Percentiles rank a stretch among this genome's conserved stretches.
Evolutionary conservation across 345 rosid genomes (phyloP).

Genomic region (Eucalyptus sp.): DNA sequence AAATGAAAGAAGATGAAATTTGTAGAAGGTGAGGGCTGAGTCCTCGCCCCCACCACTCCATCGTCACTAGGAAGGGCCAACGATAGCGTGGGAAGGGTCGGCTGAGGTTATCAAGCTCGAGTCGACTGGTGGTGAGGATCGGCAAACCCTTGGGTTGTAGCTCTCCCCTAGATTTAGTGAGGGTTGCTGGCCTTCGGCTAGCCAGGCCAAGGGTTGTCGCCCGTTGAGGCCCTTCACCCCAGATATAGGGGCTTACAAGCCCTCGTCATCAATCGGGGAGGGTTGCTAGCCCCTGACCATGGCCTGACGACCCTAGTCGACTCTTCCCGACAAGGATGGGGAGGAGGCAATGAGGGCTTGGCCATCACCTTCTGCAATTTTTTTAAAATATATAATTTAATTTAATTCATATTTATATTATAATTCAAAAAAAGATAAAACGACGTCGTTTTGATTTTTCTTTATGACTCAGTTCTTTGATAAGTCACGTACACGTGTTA

Average conservation of each 20-base stretch:
- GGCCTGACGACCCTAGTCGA: accelerated
- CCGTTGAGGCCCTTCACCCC: accelerated
- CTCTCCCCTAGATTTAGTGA: no score
- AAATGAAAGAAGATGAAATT: no score
- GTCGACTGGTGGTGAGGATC: accelerated
- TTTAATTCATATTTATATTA: no score
- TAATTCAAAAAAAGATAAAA: no score
- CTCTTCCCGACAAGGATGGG: accelerated
- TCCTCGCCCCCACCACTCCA: accelerated
- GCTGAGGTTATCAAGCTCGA: accelerated
- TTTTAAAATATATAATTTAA: no score
- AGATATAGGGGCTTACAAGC: accelerated
- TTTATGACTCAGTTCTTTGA: accelerated
- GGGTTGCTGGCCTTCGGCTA: no score
- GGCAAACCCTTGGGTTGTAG: no score
- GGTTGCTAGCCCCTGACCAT: no score
- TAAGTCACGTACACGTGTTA: accelerated
- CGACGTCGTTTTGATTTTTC: accelerated
- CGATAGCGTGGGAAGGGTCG: no score
- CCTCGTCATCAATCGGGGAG: accelerated
- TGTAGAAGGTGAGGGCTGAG: no score
- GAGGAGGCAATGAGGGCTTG: accelerated
- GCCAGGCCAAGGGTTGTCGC: accelerated
- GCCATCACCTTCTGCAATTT: no score
- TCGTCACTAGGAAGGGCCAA: accelerated